Conservation (phyloP, 179 eudicot species). For the Carnegiea gigantea region DNA sequence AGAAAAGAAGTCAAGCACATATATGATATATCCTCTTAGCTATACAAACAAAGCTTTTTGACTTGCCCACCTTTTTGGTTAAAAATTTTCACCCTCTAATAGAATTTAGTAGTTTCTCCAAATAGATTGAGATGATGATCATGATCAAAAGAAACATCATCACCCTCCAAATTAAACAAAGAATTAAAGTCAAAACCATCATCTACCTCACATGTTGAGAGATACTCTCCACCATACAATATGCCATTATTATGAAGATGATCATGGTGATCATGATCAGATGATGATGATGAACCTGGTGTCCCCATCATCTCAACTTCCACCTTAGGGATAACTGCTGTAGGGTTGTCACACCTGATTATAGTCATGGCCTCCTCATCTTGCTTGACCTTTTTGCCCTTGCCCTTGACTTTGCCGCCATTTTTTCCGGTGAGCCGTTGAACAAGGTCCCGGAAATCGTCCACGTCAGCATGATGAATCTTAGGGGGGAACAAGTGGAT, state of each 20-base stretch:
- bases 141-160: too few species aligned
- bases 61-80: too few species aligned
- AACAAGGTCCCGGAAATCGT: slow-evolving; percentile 70
- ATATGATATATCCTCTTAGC: too few species aligned
- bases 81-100: too few species aligned
- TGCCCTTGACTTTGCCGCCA: not conserved
- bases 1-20: too few species aligned
- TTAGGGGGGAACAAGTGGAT: slow-evolving; percentile 83
- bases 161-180: slow-evolving; percentile 18
- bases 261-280: not conserved
- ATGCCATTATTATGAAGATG: slow-evolving; percentile 17
- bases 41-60: too few species aligned
- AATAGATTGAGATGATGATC: too few species aligned
- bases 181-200: slow-evolving; percentile 28
- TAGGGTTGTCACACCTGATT: slow-evolving; percentile 1
- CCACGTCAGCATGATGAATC: slow-evolving; percentile 77
- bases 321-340: slow-evolving; percentile 23
- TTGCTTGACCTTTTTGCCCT: slow-evolving; percentile 19
- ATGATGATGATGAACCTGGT: not conserved
- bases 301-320: slow-evolving; percentile 1
- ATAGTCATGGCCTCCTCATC: not conserved
- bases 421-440: slow-evolving; percentile 82
- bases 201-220: slow-evolving; percentile 37
- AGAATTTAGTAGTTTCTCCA: too few species aligned
- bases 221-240: slow-evolving; percentile 53